Evolutionary conservation across 352 stramenopile species (phyloP).

Genomic region (Phytophthora sojae): DNA sequence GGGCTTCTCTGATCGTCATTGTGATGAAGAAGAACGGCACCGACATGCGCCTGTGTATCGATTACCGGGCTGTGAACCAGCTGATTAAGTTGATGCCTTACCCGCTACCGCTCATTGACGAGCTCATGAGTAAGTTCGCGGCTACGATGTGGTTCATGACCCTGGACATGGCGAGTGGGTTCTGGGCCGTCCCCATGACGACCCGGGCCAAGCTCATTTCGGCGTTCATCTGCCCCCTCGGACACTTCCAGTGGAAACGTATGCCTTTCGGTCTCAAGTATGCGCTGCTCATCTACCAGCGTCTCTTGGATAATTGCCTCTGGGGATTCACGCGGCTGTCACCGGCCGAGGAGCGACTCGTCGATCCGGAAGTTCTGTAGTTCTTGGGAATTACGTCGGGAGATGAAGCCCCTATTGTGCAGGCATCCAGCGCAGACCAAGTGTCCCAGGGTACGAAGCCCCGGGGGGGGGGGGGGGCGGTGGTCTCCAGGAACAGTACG

Average conservation of each 20-base stretch:
- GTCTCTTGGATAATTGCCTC: constrained; percentile 12
- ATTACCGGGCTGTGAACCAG: constrained; percentile 25
- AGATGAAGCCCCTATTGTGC: background rate
- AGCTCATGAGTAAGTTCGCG: constrained; percentile 18
- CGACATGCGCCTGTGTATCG: constrained; percentile 21
- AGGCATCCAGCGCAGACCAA: background rate
- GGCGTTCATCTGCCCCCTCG: constrained; percentile 29
- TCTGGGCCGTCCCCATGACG: constrained; percentile 5
- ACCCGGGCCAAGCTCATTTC: constrained; percentile 19
- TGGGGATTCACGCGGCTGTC: constrained; percentile 13
- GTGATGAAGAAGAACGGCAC: constrained; percentile 35
- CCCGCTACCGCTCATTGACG: constrained; percentile 30
- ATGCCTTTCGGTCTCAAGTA: constrained; percentile 5
- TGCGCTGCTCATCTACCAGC: constrained; percentile 5
- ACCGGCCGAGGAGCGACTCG: background rate
- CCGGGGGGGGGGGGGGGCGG: too few relatives aligned
- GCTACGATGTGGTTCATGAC: constrained; percentile 7
- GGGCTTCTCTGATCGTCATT: constrained; percentile 23
- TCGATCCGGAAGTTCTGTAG: constrained; percentile 5
- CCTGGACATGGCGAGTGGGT: constrained; percentile 1
- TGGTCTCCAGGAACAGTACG: background rate
- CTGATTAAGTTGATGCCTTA: constrained; percentile 34
- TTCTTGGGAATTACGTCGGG: background rate
- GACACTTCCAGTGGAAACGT: constrained; percentile 31
- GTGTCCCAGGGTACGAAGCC: background rate